Base-by-base conservation (phyloP, 2,329 filamentous ascomycete species). In the Alternaria arbusti region DNA sequence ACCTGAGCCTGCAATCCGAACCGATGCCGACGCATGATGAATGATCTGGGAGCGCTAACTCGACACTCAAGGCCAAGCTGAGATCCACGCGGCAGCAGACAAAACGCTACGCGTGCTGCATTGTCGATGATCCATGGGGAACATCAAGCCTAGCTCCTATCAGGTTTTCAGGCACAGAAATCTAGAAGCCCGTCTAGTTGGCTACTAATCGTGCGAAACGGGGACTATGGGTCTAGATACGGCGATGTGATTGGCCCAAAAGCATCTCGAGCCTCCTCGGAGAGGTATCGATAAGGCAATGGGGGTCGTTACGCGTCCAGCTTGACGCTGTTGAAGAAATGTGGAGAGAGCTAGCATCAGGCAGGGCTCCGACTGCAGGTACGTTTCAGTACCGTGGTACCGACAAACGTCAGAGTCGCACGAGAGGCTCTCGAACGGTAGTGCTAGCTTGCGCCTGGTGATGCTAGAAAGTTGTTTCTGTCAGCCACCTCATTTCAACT, bases 221-320 rank as follows among this genome's bases (percentile, higher is more conserved):
- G 62, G 69, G 49, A 45, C 58, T 54, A 60, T 56, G 62, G 59
- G 60, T 50, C 59, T 17, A 25, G 36, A n/a, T 20, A 22, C 23
- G 52, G 47, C 54, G 49, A 40, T 20, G 46, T 70, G 52, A 78
- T 75, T 76, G 75, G 74, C 57, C 43, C 57, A 25, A 51, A 15
- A 17, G 30, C 44, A 46, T 58, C 56, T 50, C 66, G 64, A 61
- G 63, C 32, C 60, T 55, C 56, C 44, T 54, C 63, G 61, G 57
- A 54, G 64, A 66, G 47, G 60, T 68, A 64, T 69, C 68, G 64
- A 71, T 64, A 63, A 62, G 57, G 60, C 56, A 60, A 67, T 66
- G 64, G 65, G 32, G 62, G 62, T 71, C 75, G 69, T 75, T 73
- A 78, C 77, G 74, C 74, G 75, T 74, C 74, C 68, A 71, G 70